Evolutionary conservation across 345 rosid species (phyloP), one percentile per base, ranked within the genome.

Genomic region (Noccaea bulbosa): DNA sequence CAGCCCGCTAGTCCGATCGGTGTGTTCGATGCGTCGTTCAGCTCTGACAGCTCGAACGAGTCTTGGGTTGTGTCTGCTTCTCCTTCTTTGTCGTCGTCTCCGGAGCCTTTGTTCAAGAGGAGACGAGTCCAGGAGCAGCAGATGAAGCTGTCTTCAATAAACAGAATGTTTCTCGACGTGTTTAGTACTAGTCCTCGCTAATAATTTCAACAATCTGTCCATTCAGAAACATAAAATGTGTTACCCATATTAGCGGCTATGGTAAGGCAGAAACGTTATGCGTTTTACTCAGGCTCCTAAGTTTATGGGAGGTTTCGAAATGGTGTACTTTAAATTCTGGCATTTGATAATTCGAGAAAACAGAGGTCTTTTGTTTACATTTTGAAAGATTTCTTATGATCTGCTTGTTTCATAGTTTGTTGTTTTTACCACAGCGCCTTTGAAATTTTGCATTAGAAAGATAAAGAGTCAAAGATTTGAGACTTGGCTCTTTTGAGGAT

Each of bases 21-120:
- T 54, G 88, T 91, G 16, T 56, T 85, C 16, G 94, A 89, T 79
- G 84, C 85, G 14, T 76, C 78, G 49, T 89, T 86, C 80, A 85
- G 87, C 78, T 81, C 78, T 12, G 94, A 93, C 37, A 87, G 84
- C 81, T 91, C 91, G 0, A 85, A 80, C 74, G 92, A 91, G 49
- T 85, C 86, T 0, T 91, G 97, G 96, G 57, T 57, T 50, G 71
- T 70, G 67, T 70, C 77, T 39, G 35, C 61, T 46, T 56, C 77
- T 11, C 44, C 65, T 16, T 57, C 77, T 0, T 57, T 78, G 60
- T 79, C 89, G 16, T 73, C 87, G 4, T 75, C 84, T 7, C 72
- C 74, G 4, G 82, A 77, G 53, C 88, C 85, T 57, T 75, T 32
- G 62, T 56, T 83, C 78, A 90, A 93, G 76, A 83, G 92, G 79